Evolutionary conservation across 202 grass and related monocot genomes (phyloP).

Genomic region (Digitaria exilis): DNA sequence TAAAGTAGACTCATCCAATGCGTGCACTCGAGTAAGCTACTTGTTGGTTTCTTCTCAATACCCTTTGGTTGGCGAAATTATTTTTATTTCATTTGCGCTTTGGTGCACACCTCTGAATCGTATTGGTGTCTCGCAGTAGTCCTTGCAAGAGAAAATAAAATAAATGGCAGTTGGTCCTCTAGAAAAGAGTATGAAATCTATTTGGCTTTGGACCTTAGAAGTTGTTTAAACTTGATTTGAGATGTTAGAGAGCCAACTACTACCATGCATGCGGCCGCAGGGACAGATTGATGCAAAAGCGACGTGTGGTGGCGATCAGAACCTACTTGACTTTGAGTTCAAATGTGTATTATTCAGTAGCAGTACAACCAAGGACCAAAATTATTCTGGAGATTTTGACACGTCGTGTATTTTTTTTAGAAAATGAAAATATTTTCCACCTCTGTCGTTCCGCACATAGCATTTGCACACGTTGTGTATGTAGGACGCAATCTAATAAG

Average conservation of each 20-base stretch:
- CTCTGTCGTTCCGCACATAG: too few species aligned
- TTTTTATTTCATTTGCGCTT: background rate
- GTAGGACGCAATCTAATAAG: background rate
- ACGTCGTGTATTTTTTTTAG: too few species aligned
- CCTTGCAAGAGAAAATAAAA: background rate
- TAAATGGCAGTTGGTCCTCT: background rate
- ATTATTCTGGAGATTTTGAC: background rate
- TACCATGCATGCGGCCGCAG: background rate
- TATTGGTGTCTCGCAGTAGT: background rate
- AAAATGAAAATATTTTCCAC: too few species aligned
- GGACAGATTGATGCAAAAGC: constrained; percentile 2
- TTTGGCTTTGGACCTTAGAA: constrained; percentile 16
- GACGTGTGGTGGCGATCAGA: background rate
- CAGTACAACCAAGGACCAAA: background rate
- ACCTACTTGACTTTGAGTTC: background rate
- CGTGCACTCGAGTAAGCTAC: constrained; percentile 1
- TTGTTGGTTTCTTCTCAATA: background rate
- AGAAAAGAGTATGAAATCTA: background rate
- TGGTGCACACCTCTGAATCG: background rate
- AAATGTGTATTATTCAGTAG: background rate
- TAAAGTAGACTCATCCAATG: background rate
- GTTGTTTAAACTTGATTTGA: background rate
- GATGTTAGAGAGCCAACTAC: constrained; percentile 14
- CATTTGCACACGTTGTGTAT: too few species aligned
- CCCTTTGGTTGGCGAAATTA: background rate